phyloP scores from a whole-genome alignment of 2,329 filamentous ascomycete genomes.

The Hypocreales sp. region DNA sequence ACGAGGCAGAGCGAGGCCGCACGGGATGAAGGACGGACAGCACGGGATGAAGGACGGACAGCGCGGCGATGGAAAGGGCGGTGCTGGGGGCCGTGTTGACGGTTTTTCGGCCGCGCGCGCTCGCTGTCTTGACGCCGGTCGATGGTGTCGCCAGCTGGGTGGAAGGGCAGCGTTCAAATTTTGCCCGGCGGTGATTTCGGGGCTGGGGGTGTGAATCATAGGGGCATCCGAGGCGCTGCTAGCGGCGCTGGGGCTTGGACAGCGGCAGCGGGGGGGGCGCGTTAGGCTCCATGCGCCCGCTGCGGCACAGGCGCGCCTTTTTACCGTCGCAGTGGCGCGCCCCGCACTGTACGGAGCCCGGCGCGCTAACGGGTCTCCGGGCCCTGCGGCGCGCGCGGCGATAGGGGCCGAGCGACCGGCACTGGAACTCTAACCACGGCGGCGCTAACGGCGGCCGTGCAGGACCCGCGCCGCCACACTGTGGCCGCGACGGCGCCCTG shows the following conservation, averaged over 20 bases:
- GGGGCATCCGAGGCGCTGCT: constrained; percentile 1
- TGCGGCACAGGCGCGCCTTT: too few species aligned
- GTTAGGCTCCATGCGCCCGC: constrained; percentile 2
- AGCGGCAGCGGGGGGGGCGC: background rate
- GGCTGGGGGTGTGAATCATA: constrained; percentile 3
- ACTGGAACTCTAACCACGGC: too few species aligned
- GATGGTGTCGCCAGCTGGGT: constrained; percentile 13
- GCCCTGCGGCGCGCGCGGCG: too few species aligned
- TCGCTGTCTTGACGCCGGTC: constrained; percentile 7
- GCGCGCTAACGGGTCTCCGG: too few species aligned
- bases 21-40: constrained; percentile 14
- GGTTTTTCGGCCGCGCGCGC: constrained; percentile 9
- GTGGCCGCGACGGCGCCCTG: too few species aligned
- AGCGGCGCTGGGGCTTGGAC: constrained; percentile 3
- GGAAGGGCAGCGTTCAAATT: constrained; percentile 15
- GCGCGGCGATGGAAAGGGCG: constrained; percentile 15
- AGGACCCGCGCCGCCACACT: too few species aligned
- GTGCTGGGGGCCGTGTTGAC: constrained; percentile 14
- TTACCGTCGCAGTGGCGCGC: too few species aligned
- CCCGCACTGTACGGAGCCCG: too few species aligned
- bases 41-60: constrained; percentile 8
- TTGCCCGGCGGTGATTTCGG: constrained; percentile 11
- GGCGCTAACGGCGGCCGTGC: too few species aligned
- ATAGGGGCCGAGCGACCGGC: too few species aligned
- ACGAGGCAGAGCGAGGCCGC: constrained; percentile 8